Conservation (phyloP, 2,329 filamentous ascomycete species). For the Elsinoe necatrix region DNA sequence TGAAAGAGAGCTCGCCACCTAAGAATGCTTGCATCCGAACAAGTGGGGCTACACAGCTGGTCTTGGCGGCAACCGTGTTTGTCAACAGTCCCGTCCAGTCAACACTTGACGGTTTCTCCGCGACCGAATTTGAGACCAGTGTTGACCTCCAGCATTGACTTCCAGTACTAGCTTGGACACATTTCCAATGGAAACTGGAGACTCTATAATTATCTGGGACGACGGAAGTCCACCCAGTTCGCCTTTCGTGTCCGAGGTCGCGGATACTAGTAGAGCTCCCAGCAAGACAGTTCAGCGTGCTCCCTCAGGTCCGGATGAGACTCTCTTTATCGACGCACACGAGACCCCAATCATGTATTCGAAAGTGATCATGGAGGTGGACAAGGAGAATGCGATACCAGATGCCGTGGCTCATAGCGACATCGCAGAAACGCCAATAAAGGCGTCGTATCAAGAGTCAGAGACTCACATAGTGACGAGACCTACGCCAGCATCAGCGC, state of each 20-base stretch:
- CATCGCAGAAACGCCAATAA: constrained; percentile 15
- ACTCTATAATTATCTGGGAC: constrained; percentile 29
- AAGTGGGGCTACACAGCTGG: neutral
- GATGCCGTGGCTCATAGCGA: constrained; percentile 19
- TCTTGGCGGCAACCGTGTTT: constrained; percentile 11
- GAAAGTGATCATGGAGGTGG: constrained; percentile 8
- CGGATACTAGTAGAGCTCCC: constrained; percentile 27
- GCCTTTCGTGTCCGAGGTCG: constrained; percentile 41
- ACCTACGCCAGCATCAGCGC: neutral
- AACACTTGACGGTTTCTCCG: neutral
- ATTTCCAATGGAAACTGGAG: constrained; percentile 6
- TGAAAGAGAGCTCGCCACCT: too few species aligned
- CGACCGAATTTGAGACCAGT: neutral
- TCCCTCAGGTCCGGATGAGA: constrained; percentile 1
- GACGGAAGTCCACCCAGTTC: constrained; percentile 37
- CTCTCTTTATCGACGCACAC: constrained; percentile 16
- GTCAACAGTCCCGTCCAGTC: constrained; percentile 5
- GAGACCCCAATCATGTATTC: neutral
- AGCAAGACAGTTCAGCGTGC: constrained; percentile 19
- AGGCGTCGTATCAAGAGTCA: constrained; percentile 16
- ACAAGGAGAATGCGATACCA: constrained; percentile 19
- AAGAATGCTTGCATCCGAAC: too few species aligned
- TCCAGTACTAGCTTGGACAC: neutral
- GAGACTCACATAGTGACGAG: neutral
- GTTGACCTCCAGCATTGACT: neutral